Base-by-base conservation (phyloP, 495 filamentous ascomycete species). In the Parmelia sp. region DNA sequence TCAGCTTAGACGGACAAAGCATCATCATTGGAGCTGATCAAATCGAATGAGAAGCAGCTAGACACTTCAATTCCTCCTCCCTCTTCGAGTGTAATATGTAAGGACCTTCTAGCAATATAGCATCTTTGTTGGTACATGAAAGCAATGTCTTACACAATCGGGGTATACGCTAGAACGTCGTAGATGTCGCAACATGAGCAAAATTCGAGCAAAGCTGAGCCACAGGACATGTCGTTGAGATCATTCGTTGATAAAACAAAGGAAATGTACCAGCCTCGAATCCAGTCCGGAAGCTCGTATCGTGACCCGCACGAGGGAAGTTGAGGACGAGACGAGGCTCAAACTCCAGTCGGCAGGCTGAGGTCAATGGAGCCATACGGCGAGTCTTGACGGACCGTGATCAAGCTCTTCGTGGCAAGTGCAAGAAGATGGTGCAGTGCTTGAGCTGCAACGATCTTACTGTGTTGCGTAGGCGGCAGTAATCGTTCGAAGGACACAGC, bases 341-440 rank as follows among this genome's bases (percentile, higher is more conserved):
- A 64, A 36, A 64, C 42, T 5, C 63, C 66, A 17, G 61, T 67
- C 37, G 61, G 65, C 35, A 71, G 15, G 27, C 66, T 65, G 23
- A 72, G 63, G 23, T 63, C 61, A 53, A 70, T 71, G 15, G 60
- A 27, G 31, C 77, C 79, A 64, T 76, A 78, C 1, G 64, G 66
- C 23, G 74, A 76, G 2, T 80, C 76, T 69, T 90, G 87, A 67
- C 76, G 68, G 4, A 88, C 80, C 37, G 74, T 69, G 47, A 89
- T 68, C 58, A 84, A 69, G 1, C 79, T 80, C 75, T 84, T 89
- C 14, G 86, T 90, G 14, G 83, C 86, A 11, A 93, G 83, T 23
- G 82, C 78, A 21, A 95, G 81, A 17, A 86, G 79, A 74, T 93
- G 86, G 73, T 89, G 83, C 64, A 95, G 80, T 1, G 81, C 90